Evolutionary conservation across 345 rosid genomes (phyloP).

Genomic region (Aegle marmelos): DNA sequence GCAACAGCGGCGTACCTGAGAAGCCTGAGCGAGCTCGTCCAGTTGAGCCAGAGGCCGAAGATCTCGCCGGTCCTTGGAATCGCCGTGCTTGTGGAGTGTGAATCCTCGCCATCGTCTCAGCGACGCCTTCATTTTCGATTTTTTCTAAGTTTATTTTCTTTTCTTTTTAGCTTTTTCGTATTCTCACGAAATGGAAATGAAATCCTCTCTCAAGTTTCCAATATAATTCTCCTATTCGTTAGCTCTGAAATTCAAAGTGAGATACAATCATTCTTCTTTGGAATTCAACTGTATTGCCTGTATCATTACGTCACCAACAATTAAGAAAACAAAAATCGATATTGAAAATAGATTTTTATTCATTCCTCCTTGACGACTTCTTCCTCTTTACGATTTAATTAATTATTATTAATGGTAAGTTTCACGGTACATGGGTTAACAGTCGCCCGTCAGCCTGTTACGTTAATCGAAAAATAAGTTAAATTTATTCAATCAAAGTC

Average conservation of each 20-base stretch:
- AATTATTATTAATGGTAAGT: too few species aligned
- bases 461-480: neutral
- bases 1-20: conserved; percentile 47
- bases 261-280: neutral
- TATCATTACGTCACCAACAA: conserved; percentile 2
- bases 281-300: conserved; percentile 12
- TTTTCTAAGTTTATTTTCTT: neutral
- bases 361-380: conserved; percentile 36
- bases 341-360: conserved; percentile 15
- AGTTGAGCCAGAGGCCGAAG: conserved; percentile 41
- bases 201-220: neutral
- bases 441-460: conserved; percentile 19
- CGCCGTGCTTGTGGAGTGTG: conserved; percentile 50
- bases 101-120: conserved; percentile 64
- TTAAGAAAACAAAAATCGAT: neutral
- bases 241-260: neutral
- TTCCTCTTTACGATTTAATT: conserved; percentile 4
- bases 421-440: neutral
- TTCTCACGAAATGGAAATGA: neutral
- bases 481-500: too few species aligned
- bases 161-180: too few species aligned
- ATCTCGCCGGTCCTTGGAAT: conserved; percentile 46
- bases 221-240: neutral
- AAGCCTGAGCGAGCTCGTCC: conserved; percentile 75
- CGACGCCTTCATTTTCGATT: conserved; percentile 56